Conservation (phyloP, 2,329 filamentous ascomycete genomes). For the Chrysosporium keratinophilum region DNA sequence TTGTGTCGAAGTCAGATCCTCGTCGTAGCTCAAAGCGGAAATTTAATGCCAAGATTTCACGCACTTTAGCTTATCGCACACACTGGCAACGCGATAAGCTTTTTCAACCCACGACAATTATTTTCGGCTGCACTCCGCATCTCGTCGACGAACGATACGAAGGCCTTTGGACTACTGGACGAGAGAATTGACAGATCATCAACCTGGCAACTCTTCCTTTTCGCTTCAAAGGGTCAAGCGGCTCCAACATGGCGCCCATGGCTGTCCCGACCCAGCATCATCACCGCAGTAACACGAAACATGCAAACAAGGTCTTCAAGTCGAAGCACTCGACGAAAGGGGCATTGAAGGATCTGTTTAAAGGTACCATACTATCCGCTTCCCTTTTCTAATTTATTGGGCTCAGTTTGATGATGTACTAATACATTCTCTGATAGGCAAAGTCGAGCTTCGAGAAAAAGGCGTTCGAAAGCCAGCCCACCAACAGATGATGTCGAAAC, state of each 20-base stretch:
- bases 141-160: neutral
- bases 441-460: constrained; percentile 60
- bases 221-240: constrained; percentile 64
- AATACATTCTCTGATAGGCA: constrained; percentile 47
- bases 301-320: constrained; percentile 82
- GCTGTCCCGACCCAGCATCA: constrained; percentile 56
- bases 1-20: neutral
- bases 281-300: constrained; percentile 87
- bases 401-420: neutral
- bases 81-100: constrained; percentile 6
- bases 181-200: neutral
- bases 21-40: constrained; percentile 17
- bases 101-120: constrained; percentile 9
- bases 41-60: constrained; percentile 31
- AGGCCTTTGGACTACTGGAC: neutral
- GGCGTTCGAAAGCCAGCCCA: constrained; percentile 76
- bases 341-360: constrained; percentile 69
- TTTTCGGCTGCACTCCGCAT: neutral
- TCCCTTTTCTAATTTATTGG: neutral
- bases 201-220: constrained; percentile 51
- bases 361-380: constrained; percentile 50
- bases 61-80: constrained; percentile 15
- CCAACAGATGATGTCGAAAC: constrained; percentile 94
- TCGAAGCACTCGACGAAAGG: constrained; percentile 82
- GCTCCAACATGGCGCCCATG: constrained; percentile 61